Percentiles rank a stretch among this genome's conserved stretches.
Evolutionary conservation across 495 filamentous ascomycete genomes (phyloP).

Genomic region (Niebla homalea): DNA sequence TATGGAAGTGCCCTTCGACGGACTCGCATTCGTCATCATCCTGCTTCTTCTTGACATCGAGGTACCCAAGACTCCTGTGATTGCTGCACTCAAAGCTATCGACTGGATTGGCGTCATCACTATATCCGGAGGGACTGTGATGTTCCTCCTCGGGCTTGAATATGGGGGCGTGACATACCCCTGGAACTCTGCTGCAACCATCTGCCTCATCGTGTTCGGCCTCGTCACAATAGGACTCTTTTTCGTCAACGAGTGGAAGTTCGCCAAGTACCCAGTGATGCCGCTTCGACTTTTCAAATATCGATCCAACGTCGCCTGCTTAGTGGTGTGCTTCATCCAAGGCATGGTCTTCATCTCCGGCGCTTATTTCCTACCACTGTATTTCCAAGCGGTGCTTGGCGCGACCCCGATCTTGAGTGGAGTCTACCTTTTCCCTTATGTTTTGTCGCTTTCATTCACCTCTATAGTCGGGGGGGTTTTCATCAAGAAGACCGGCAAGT

Average conservation of each 20-base stretch:
- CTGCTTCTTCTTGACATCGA: slow-evolving; percentile 55
- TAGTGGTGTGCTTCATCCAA: slow-evolving; percentile 28
- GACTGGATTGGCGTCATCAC: slow-evolving; percentile 54
- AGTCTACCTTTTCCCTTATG: slow-evolving; percentile 66
- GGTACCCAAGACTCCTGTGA: slow-evolving; percentile 53
- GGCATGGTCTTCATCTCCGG: slow-evolving; percentile 31
- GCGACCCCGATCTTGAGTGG: slow-evolving; percentile 61
- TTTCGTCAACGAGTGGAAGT: slow-evolving; percentile 48
- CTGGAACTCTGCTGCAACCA: slow-evolving; percentile 51
- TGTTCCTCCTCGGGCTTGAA: slow-evolving; percentile 58
- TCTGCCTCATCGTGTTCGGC: slow-evolving; percentile 63
- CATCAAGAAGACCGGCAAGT: slow-evolving; percentile 56
- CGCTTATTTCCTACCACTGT: slow-evolving; percentile 40
- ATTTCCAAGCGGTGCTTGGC: slow-evolving; percentile 49
- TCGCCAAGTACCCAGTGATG: slow-evolving; percentile 58
- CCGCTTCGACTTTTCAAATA: slow-evolving; percentile 49
- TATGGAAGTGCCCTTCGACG: slow-evolving; percentile 44
- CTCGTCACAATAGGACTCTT: slow-evolving; percentile 42
- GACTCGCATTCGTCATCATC: slow-evolving; percentile 45
- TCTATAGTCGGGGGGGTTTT: slow-evolving; percentile 53
- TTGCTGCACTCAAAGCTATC: slow-evolving; percentile 52
- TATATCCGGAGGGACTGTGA: slow-evolving; percentile 52
- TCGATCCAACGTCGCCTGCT: slow-evolving; percentile 30
- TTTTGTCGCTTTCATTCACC: slow-evolving; percentile 51
- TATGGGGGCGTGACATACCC: slow-evolving; percentile 52